Base-by-base conservation (phyloP, 2,329 filamentous ascomycete species). In the Pseudogymnoascus sp. region DNA sequence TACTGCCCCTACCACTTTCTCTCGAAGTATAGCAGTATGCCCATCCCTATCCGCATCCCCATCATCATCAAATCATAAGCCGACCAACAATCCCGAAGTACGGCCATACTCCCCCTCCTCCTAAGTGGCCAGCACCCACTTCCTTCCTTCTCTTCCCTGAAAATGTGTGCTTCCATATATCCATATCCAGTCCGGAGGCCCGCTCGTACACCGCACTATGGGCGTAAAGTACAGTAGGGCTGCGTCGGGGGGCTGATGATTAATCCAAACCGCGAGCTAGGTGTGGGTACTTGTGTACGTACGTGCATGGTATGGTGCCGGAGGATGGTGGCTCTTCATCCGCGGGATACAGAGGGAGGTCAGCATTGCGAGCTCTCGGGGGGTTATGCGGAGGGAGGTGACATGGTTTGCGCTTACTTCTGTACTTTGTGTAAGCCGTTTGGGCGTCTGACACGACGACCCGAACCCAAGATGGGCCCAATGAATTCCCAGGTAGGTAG, bases 201-300 rank as follows among this genome's bases (percentile, higher is more conserved):
- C 50, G 50, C 25, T 56, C 28, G 28, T 56, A 7, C 50, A 56
- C 50, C 50, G 11, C 28, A 18, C 50, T 56, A 56, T 16, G 1
- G 28, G 1, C 23, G 8, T 34, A 56, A 11, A 36, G 50, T 21
- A 56, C 50, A 56, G 50, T 56, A 56, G 50, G 28, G 50, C 50
- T 56, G 50, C 50, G 50, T 56, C n/a, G 50, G 28, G 50, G 28
- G 28, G n/a, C 25, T 56, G 50, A 56, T 56, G 50, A 56, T 34
- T 56, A 56, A 56, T 56, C 50, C 28, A 16, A 34, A 10, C 1
- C 4, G 28, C 28, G 28, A n/a, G 28, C 50, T 34, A 4, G n/a
- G 10, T 18, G 28, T 31, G 25, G 50, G 18, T 56, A 34, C 28
- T 18, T 34, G 14, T 56, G 46, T 56, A 56, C 46, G 25, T 53